A percentile compares a stretch with the other conserved stretches of the same genome.
Evolutionary conservation across 768 basidiomycete species (phyloP).

Genomic region (Boletus pseudopeckii): DNA sequence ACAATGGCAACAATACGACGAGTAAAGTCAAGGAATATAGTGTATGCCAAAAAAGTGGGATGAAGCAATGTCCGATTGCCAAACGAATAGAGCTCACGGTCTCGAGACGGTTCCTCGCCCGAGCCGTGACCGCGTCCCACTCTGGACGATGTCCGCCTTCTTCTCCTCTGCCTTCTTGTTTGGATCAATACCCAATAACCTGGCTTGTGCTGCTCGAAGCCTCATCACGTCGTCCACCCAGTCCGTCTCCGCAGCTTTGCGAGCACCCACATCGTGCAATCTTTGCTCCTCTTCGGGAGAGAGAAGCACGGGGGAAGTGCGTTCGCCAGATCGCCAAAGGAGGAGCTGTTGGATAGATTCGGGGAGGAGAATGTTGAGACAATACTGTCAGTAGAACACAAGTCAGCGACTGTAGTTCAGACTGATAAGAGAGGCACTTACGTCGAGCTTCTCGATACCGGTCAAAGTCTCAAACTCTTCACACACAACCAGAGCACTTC

Average conservation of each 20-base stretch:
- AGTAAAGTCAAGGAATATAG: not conserved
- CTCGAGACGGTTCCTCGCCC: conserved; percentile 21
- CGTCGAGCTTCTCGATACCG: conserved; percentile 50
- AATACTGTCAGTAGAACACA: conserved; percentile 47
- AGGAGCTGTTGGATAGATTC: conserved; percentile 70
- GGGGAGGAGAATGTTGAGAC: conserved; percentile 65
- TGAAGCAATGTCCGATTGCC: conserved; percentile 6
- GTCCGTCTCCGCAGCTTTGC: conserved; percentile 51
- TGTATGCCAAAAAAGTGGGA: conserved; percentile 2
- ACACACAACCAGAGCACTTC: conserved; percentile 33
- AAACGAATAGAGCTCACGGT: conserved; percentile 4
- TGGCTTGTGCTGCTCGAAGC: conserved; percentile 36
- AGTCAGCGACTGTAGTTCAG: not conserved
- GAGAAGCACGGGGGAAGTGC: conserved; percentile 48
- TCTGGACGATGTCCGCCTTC: conserved; percentile 14
- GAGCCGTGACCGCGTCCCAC: conserved; percentile 33
- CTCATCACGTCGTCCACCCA: conserved; percentile 65
- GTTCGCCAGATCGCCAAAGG: conserved; percentile 66
- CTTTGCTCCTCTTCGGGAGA: conserved; percentile 51
- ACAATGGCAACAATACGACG: not conserved
- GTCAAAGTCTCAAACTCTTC: conserved; percentile 44
- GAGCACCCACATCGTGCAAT: conserved; percentile 48
- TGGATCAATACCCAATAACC: conserved; percentile 35
- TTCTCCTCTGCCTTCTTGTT: conserved; percentile 29
- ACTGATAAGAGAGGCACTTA: conserved; percentile 23